Evolutionary conservation across 2,329 filamentous ascomycete genomes (phyloP).

Genomic region (Fusarium keratoplasticum): DNA sequence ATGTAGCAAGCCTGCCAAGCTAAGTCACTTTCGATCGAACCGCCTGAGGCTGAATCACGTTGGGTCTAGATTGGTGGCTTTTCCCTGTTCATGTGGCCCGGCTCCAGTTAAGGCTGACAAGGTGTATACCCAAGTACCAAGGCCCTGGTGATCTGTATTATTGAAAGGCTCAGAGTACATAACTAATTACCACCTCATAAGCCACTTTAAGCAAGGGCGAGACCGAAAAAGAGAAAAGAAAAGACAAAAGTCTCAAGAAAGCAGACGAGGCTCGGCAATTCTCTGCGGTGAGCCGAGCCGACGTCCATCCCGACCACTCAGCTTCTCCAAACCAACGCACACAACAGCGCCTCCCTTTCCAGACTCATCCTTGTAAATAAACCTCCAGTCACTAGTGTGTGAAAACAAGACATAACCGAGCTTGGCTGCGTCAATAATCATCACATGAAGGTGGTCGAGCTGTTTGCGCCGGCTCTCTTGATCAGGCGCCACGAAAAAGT

Average conservation of each 20-base stretch:
- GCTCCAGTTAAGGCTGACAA: background rate
- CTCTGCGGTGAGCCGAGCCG: background rate
- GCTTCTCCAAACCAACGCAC: background rate
- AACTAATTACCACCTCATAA: background rate
- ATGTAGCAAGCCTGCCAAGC: background rate
- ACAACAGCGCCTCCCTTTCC: background rate
- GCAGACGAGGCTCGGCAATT: background rate
- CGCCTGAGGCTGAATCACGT: background rate
- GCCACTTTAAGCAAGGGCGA: background rate
- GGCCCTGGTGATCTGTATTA: background rate
- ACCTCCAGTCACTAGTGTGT: conserved; percentile 1
- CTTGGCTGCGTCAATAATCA: background rate
- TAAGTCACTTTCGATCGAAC: background rate
- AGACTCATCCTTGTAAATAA: background rate
- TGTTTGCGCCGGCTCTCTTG: background rate
- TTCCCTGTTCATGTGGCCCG: background rate
- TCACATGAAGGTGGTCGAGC: background rate
- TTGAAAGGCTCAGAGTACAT: background rate
- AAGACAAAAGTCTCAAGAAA: background rate
- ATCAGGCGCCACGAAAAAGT: background rate
- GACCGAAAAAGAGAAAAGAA: background rate
- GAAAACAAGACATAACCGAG: conserved; percentile 2
- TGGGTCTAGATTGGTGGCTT: background rate
- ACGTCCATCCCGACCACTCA: background rate
- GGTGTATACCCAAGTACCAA: background rate